Base-by-base conservation (phyloP, 2,329 filamentous ascomycete species). In the Pseudogymnoascus sp. region DNA sequence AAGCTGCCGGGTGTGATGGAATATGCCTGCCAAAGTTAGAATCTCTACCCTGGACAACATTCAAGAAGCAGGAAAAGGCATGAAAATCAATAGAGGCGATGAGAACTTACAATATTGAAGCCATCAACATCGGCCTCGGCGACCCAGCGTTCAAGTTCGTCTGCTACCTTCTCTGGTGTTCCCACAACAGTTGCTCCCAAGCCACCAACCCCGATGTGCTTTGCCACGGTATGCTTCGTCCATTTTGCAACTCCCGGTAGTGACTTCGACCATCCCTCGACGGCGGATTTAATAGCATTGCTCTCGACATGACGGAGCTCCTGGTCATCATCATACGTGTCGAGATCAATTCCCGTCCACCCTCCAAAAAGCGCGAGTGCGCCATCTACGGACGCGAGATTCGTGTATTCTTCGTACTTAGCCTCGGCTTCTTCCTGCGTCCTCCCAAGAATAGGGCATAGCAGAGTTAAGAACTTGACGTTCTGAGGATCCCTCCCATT, bases 361-460 rank as follows among this genome's bases (percentile, higher is more conserved):
- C 89, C 89, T 19, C 87, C 87, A 68, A 91, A 91, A 16, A 91
- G 73, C 1, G 88, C 85, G 63, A 90, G 71, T 0, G 87, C 88
- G 2, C 89, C 89, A 67, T 88, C 88, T 43, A 82, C 78, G 1
- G 82, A 82, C 0, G 85, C 88, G 69, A 89, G 84, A 62, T 81
- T 79, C 8, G 81, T 78, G 65, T 84, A 85, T 4, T 89, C 84
- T 0, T 78, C 75, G 61, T 87, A 83, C 73, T 90, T 90, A 6
- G 79, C 82, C 64, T 80, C 75, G 0, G 89, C 88, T 70, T 89
- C 87, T 63, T 86, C 84, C 66, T 89, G 82, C 0, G 87, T 90
- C 35, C 73, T 77, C 0, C 86, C 88, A 0, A 91, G 75, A 8
- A 91, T 82, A 0, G 87, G 84, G 10, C 84, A 87, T 0, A 89